Evolutionary conservation across 495 filamentous ascomycete genomes (phyloP).

Genomic region (Rostrohypoxylon terebratum): DNA sequence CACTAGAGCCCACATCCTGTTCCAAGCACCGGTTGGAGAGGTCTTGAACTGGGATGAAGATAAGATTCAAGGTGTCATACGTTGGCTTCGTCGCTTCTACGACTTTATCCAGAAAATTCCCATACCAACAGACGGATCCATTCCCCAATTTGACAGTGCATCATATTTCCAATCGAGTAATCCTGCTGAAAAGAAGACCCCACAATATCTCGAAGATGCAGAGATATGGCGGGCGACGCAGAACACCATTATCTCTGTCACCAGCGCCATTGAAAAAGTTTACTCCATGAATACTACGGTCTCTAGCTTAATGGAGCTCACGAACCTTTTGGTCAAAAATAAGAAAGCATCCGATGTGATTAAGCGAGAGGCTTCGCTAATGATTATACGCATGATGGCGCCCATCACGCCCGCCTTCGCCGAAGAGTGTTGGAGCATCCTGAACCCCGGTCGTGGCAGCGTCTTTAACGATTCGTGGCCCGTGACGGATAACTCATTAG

Average conservation of each 20-base stretch:
- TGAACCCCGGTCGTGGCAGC: constrained; percentile 53
- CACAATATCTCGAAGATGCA: constrained; percentile 61
- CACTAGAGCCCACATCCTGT: constrained; percentile 86
- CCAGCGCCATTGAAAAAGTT: constrained; percentile 73
- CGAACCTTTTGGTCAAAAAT: constrained; percentile 68
- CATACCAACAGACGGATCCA: constrained; percentile 1
- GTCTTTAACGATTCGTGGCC: constrained; percentile 66
- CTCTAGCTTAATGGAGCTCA: constrained; percentile 82
- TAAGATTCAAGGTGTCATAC: constrained; percentile 82
- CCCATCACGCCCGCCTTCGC: constrained; percentile 82
- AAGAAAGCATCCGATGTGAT: constrained; percentile 42
- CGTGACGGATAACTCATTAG: constrained; percentile 60
- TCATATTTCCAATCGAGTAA: constrained; percentile 49
- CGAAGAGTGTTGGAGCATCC: constrained; percentile 80
- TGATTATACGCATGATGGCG: constrained; percentile 75
- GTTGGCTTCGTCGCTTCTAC: constrained; percentile 79
- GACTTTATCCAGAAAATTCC: constrained; percentile 62
- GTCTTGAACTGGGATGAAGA: constrained; percentile 87
- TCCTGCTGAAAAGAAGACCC: constrained; percentile 32
- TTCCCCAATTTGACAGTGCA: constrained; percentile 32
- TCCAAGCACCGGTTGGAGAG: constrained; percentile 84
- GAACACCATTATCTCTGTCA: constrained; percentile 74
- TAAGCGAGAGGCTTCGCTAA: constrained; percentile 50
- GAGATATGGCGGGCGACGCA: constrained; percentile 73
- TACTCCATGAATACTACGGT: constrained; percentile 84